Percentiles rank a stretch among this genome's conserved stretches.
phyloP scores from a whole-genome alignment of 2,329 filamentous ascomycete species.

The Neofusicoccum parvum region DNA sequence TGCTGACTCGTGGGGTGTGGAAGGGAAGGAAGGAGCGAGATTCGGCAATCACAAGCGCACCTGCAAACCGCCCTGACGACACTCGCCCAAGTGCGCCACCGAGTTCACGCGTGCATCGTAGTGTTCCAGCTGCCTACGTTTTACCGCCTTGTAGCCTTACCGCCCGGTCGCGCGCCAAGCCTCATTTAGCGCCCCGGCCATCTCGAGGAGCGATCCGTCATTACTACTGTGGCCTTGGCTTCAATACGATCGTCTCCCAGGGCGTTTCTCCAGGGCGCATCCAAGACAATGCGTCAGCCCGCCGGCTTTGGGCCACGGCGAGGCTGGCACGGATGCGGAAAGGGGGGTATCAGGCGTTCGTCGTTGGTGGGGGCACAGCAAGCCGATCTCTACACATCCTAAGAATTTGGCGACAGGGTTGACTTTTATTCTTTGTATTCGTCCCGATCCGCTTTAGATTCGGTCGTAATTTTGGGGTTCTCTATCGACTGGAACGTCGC shows the following conservation, averaged over 20 bases:
- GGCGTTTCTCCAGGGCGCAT: conserved; percentile 11
- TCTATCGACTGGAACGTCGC: conserved; percentile 23
- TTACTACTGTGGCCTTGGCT: conserved; percentile 15
- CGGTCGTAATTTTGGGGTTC: conserved; percentile 21
- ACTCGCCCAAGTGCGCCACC: background rate
- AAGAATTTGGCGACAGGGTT: conserved; percentile 8
- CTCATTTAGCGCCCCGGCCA: conserved; percentile 1
- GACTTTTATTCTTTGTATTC: conserved; percentile 23
- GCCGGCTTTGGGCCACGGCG: background rate
- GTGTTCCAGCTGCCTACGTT: background rate
- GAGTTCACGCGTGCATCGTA: background rate
- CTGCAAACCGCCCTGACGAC: conserved; percentile 2
- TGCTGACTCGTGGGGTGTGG: background rate
- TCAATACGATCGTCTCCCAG: conserved; percentile 18
- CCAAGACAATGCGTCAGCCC: background rate
- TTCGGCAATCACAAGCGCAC: conserved; percentile 7
- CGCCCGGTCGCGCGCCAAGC: background rate
- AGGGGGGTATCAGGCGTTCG: background rate
- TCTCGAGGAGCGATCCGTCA: conserved; percentile 9
- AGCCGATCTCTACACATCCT: conserved; percentile 10
- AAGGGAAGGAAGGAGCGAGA: background rate
- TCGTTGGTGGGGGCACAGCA: conserved; percentile 3
- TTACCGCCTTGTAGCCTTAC: conserved; percentile 7
- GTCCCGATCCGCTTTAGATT: conserved; percentile 22
- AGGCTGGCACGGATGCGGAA: background rate